These are phyloP conservation scores for Hypoxylon perforatum DNA, from an alignment of 495 filamentous ascomycete genomes.

Conservation along the genomic window DNA sequence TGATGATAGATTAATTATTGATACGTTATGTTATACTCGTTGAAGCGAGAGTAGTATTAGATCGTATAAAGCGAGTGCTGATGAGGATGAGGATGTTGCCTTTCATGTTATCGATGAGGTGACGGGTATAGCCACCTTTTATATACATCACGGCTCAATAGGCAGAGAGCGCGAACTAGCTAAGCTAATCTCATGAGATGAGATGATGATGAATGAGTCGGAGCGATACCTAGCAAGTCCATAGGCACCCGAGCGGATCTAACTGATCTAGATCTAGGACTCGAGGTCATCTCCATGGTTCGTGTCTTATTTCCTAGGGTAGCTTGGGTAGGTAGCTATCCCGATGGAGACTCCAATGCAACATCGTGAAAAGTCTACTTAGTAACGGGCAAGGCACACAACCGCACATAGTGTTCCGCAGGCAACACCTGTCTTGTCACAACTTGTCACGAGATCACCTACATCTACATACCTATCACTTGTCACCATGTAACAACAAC, in stretches of 20 bases:
- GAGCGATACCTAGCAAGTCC: background rate
- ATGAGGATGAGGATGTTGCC: conserved; percentile 19
- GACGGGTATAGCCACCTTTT: conserved; percentile 22
- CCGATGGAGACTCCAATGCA: background rate
- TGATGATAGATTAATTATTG: conserved; percentile 27
- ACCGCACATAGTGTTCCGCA: too few relatives aligned
- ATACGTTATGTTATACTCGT: background rate
- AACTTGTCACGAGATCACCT: too few relatives aligned
- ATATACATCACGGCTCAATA: conserved; percentile 10
- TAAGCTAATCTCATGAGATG: conserved; percentile 24
- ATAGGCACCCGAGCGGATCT: background rate
- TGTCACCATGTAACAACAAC: too few relatives aligned
- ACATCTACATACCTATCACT: too few relatives aligned
- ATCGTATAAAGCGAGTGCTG: conserved; percentile 10
- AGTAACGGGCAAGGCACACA: background rate
- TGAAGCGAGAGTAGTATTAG: conserved; percentile 1
- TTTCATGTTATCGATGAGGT: conserved; percentile 22
- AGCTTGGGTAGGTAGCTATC: conserved; percentile 2
- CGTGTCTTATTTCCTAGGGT: too few relatives aligned
- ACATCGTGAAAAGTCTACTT: background rate
- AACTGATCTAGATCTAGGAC: conserved; percentile 10
- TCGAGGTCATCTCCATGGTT: background rate
- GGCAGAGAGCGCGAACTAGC: background rate
- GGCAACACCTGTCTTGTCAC: too few relatives aligned
- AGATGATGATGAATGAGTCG: conserved; percentile 7